A percentile compares a stretch with the other conserved stretches of the same genome.
Conservation (phyloP, 257 asterid species). For the Petrea volubilis region DNA sequence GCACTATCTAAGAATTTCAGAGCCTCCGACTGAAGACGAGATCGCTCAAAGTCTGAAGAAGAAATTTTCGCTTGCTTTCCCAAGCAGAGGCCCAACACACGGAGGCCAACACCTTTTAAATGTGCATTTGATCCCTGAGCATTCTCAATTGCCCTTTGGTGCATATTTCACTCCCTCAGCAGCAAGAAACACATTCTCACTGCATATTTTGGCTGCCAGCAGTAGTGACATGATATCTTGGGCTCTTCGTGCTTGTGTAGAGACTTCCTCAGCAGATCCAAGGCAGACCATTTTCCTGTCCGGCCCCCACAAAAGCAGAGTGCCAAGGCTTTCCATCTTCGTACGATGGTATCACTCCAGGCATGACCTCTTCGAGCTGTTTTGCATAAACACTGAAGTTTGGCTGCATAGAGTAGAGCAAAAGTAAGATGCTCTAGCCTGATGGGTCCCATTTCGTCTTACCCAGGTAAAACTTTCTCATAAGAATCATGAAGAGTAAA, state of each 20-base stretch:
- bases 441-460: constrained; percentile 87
- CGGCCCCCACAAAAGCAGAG: constrained; percentile 74
- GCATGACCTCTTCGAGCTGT: constrained; percentile 89
- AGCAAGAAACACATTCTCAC: constrained; percentile 73
- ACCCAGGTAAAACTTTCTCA: constrained; percentile 84
- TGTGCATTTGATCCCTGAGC: constrained; percentile 59
- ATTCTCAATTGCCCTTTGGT: constrained; percentile 61
- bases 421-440: constrained; percentile 82
- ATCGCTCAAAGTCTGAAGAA: constrained; percentile 87
- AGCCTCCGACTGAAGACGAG: constrained; percentile 90
- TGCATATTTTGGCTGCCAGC: constrained; percentile 85
- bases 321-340: constrained; percentile 92
- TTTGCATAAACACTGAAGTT: constrained; percentile 79
- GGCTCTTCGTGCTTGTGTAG: constrained; percentile 81
- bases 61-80: constrained; percentile 86
- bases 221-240: constrained; percentile 71
- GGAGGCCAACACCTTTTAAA: constrained; percentile 83
- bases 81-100: constrained; percentile 81
- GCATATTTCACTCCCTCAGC: constrained; percentile 90
- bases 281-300: constrained; percentile 67
- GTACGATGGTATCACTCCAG: constrained; percentile 76
- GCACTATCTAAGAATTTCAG: constrained; percentile 83
- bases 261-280: constrained; percentile 75
- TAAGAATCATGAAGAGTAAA: constrained; percentile 88
- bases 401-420: constrained; percentile 82